Base-by-base conservation (phyloP, 2,329 filamentous ascomycete genomes). In the Ramularia endophylla region DNA sequence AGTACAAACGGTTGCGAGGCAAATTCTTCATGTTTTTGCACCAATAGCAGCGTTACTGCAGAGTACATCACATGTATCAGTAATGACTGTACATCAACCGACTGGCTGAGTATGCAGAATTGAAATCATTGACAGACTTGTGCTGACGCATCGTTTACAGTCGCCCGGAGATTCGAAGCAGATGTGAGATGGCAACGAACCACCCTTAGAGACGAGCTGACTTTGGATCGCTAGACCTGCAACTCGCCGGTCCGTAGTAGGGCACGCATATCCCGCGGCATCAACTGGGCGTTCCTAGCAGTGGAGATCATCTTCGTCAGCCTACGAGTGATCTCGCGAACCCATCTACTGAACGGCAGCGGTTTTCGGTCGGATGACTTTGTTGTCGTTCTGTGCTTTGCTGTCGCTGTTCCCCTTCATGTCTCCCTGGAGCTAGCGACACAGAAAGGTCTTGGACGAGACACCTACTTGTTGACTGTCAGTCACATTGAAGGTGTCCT, bases 311-410 rank as follows among this genome's bases (percentile, higher is more conserved):
- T 50, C 4, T 52, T 52, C 34, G 37, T 49, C 8, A 32, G 38
- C 3, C 43, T 47, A 13, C 33, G 49, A 18, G 33, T 49, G 6
- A 22, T 52, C 6, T 47, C 49, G 12, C 40, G 49, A 36, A 43
- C 40, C 35, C 41, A 37, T 15, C 28, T 32, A 4, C 32, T 52
- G 12, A 40, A 45, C 20, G 49, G 49, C 8, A 52, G 41, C 22
- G 49, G 49, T 19, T 43, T 38, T 35, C 40, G 41, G 18, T 52
- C 44, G 46, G 49, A 52, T 33, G 49, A 52, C 22, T 43, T 43
- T 39, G 40, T 52, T 3, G 43, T 50, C 2, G 25, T 47, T 20
- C 38, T 43, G 25, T 39, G 39, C 9, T 46, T 50, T 17, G 32
- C 38, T 19, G 36, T 50, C 25, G 34, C 41, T 3, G 25, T 50